Evolutionary conservation across 1,284 basidiomycete genomes (phyloP).

Genomic region (Kwoniella shivajii): DNA sequence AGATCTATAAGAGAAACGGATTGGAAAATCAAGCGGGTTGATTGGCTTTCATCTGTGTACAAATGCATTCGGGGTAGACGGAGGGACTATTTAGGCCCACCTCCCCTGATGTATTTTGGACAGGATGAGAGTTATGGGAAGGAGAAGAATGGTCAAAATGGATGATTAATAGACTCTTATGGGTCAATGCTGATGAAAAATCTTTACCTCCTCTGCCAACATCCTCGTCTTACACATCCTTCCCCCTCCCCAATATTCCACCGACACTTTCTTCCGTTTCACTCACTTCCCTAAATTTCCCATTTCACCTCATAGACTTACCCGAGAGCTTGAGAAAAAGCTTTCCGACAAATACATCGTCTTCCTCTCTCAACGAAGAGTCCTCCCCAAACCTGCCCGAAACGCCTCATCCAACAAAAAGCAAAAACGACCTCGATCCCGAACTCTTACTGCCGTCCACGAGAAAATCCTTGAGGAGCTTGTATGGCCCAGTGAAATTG

Average conservation of each 20-base stretch:
- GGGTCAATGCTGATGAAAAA: conserved; percentile 24
- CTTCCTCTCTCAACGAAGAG: conserved; percentile 97
- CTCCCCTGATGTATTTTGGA: conserved; percentile 41
- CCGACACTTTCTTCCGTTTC: conserved; percentile 3
- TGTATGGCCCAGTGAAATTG: conserved; percentile 98
- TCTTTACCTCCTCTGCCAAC: conserved; percentile 6
- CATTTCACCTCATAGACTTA: conserved; percentile 66
- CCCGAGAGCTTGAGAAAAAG: conserved; percentile 99
- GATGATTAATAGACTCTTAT: neutral
- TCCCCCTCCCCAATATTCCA: neutral
- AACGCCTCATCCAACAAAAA: conserved; percentile 74
- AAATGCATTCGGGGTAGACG: conserved; percentile 44
- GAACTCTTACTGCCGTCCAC: conserved; percentile 97
- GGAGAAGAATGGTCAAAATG: neutral
- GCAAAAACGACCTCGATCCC: conserved; percentile 95
- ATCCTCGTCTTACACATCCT: neutral
- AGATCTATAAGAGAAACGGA: neutral
- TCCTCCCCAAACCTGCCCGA: conserved; percentile 96
- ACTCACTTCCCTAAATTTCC: neutral
- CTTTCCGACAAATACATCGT: conserved; percentile 95
- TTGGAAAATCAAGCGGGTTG: neutral
- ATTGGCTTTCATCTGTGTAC: conserved; percentile 2
- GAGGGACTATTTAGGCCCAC: conserved; percentile 55
- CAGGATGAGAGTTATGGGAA: conserved; percentile 6
- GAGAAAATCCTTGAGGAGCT: conserved; percentile 98